Percentiles rank a stretch among this genome's conserved stretches.
Evolutionary conservation across 2,329 filamentous ascomycete species (phyloP).

Genomic region (Xylaria sp.): DNA sequence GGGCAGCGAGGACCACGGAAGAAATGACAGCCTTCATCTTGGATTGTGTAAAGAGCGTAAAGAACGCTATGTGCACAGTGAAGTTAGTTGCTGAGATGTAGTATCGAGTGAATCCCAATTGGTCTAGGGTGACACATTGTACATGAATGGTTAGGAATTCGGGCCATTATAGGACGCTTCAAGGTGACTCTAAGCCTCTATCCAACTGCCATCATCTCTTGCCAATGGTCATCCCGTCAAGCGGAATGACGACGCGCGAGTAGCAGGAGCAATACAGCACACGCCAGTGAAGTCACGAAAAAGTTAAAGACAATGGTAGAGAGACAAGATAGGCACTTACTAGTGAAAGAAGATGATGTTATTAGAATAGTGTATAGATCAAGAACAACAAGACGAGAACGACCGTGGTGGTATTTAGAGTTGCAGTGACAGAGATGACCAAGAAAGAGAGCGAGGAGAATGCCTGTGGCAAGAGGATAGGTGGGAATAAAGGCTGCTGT

Average conservation of each 20-base stretch:
- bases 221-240: neutral
- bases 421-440: constrained; percentile 2
- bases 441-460: constrained; percentile 3
- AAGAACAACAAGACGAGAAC: constrained; percentile 23
- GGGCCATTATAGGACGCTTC: neutral
- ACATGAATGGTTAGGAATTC: constrained; percentile 6
- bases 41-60: constrained; percentile 34
- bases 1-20: constrained; percentile 48
- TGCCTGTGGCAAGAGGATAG: constrained; percentile 7
- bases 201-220: neutral
- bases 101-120: neutral
- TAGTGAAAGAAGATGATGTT: constrained; percentile 26
- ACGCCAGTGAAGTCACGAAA: neutral
- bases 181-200: neutral
- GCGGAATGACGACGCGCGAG: constrained; percentile 10
- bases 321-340: constrained; percentile 39
- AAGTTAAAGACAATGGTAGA: neutral
- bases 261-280: neutral
- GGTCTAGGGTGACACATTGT: neutral
- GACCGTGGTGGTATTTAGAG: constrained; percentile 26
- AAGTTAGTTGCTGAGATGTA: constrained; percentile 18
- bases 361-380: constrained; percentile 30
- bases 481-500: constrained; percentile 8
- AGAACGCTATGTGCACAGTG: constrained; percentile 25
- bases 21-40: constrained; percentile 51